These are phyloP conservation scores for Suillus occidentalis DNA, from an alignment of 768 basidiomycete genomes.

Conservation along the genomic window DNA sequence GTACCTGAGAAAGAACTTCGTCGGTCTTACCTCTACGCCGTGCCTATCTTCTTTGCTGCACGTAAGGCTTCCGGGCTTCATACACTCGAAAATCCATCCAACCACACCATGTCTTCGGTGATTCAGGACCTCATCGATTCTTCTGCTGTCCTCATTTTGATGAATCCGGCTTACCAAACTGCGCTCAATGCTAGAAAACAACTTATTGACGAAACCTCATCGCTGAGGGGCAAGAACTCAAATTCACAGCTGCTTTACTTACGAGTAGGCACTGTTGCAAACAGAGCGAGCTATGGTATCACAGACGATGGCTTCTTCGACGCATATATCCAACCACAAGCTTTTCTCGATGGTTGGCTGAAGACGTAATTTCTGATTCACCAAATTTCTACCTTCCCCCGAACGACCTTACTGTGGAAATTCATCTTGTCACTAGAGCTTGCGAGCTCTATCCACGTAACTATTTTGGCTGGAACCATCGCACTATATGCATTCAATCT, in stretches of 20 bases:
- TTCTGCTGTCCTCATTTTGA: conserved; percentile 54
- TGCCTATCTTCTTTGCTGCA: conserved; percentile 34
- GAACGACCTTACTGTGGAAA: conserved; percentile 44
- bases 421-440: conserved; percentile 45
- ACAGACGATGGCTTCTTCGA: conserved; percentile 64
- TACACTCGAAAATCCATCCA: background rate
- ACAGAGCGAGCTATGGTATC: conserved; percentile 68
- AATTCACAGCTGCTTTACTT: conserved; percentile 45
- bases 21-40: conserved; percentile 48
- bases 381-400: conserved; percentile 31
- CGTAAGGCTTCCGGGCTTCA: conserved; percentile 12
- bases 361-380: background rate
- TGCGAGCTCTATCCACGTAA: conserved; percentile 69
- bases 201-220: conserved; percentile 42
- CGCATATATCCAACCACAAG: conserved; percentile 27
- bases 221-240: conserved; percentile 47
- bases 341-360: background rate
- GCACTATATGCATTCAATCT: conserved; percentile 45
- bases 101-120: conserved; percentile 15
- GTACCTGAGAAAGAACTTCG: conserved; percentile 60
- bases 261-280: conserved; percentile 58
- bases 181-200: conserved; percentile 62
- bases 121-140: conserved; percentile 28
- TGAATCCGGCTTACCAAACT: conserved; percentile 70
- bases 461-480: conserved; percentile 73